Evolutionary conservation across 129 eudicot species (phyloP), one percentile per base, ranked within the genome.

Genomic region (Ambrosia artemisiifolia): DNA sequence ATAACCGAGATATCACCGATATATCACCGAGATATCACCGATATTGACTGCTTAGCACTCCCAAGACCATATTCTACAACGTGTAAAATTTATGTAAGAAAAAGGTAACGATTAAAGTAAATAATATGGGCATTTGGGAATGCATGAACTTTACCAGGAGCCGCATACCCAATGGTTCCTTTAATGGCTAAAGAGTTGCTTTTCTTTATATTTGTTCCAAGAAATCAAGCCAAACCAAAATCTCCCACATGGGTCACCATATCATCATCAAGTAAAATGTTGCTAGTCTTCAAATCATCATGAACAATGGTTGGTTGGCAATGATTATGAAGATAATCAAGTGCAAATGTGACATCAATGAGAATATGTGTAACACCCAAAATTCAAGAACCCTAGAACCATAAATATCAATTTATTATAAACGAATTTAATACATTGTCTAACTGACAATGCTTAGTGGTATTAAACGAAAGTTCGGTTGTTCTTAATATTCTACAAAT

Each of bases 111-210:
- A 24, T 24, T 24, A 24, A 24, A 24, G 28, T 24, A 24, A 24
- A 24, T 24, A 24, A 54, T 49, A 11, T 48, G 6, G 10, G 28
- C 16, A 48, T 34, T 1, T 55, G 5, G 0, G 16, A 62, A 46
- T 48, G 54, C 24, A 28, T 59, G 14, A 43, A 54, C 7, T 7
- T 66, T 75, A 83, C 86, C 78, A 55, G 86, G 86, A 2, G 80
- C 49, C 17, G 70, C 44, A 24, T 82, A 82, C 24, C 83, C 86
- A 28, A 77, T 24, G 2, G 83, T 82, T 78, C 86, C 86, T 69
- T 75, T 69, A 11, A 82, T 53, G 9, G 76, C 77, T 14, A 8
- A 43, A 35, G 78, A 69, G 70, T 43, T 74, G 12, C 53, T 42
- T 42, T 73, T 18, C 14, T 49, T 24, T 63, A 46, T 3, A 63